Conservation (phyloP, 495 filamentous ascomycete genomes). For the Neurospora tetraspora region DNA sequence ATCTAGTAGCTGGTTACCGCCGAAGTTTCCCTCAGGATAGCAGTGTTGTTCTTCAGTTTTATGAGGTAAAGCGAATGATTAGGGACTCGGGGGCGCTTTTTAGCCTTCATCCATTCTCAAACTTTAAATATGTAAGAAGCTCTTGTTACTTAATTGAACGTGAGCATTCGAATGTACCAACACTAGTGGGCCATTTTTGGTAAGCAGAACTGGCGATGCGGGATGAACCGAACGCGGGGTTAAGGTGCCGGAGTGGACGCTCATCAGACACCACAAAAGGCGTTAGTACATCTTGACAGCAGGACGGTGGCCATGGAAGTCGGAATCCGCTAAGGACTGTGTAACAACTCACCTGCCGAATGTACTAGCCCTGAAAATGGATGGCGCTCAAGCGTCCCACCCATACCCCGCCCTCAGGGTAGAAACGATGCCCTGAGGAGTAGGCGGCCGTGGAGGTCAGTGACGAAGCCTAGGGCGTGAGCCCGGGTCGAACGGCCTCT, state of each 20-base stretch:
- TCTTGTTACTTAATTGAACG: conserved; percentile 61
- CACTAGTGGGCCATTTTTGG: conserved; percentile 60
- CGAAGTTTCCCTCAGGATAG: conserved; percentile 70
- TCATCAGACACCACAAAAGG: conserved; percentile 62
- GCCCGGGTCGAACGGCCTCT: conserved; percentile 56
- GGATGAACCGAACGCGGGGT: conserved; percentile 61
- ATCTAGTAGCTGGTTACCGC: conserved; percentile 61
- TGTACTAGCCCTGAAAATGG: conserved; percentile 56
- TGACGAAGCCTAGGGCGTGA: conserved; percentile 56
- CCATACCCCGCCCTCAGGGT: conserved; percentile 52
- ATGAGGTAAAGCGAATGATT: conserved; percentile 74
- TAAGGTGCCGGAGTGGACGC: conserved; percentile 63
- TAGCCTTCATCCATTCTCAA: conserved; percentile 67
- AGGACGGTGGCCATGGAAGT: conserved; percentile 56
- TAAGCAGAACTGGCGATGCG: conserved; percentile 61
- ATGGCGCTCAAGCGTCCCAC: conserved; percentile 58
- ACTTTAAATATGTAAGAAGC: conserved; percentile 71
- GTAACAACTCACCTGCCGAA: conserved; percentile 56
- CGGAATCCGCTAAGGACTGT: conserved; percentile 54
- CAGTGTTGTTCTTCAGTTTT: conserved; percentile 62
- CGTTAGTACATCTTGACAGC: conserved; percentile 55
- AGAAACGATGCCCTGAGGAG: conserved; percentile 43
- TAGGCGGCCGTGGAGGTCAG: conserved; percentile 21
- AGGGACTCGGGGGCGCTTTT: conserved; percentile 63
- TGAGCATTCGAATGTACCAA: conserved; percentile 57